Evolutionary conservation across 352 stramenopile species (phyloP), one percentile per base, ranked within the genome.

Genomic region (Phytophthora cactorum): DNA sequence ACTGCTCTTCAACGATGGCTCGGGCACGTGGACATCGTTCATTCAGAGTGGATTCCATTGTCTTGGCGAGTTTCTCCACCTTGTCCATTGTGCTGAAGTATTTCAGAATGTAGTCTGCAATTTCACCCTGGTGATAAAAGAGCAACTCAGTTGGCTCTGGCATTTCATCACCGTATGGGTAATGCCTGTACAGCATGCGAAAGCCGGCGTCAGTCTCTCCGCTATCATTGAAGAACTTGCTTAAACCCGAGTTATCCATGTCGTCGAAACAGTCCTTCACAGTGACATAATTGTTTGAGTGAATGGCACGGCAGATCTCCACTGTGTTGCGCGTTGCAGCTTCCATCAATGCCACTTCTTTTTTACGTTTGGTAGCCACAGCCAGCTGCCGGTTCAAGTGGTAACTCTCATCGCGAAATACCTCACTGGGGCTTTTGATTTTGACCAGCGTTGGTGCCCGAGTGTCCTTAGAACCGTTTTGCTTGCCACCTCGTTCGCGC

Each of bases 81-180:
- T 70, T 70, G 9, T 68, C 51, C 29, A 68, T 70, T 5, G 71
- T 77, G 34, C 77, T 56, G 31, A 84, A 90, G 52, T 89, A 64
- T 55, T 90, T 88, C n/a, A 78, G 53, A 34, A 92, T 43, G 39
- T 91, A 92, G 38, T 86, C 81, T 72, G 88, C 81, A 56, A 92
- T 89, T 53, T 92, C 84, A 43, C 68, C 61, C 49, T 79, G 50
- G 59, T 85, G 55, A 49, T 85, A 92, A 52, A 92, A 66, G 17
- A 92, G 71, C 31, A 91, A 64, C 8, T 92, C 84, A 9, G 47
- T 81, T 6, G 84, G 84, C 69, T 92, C 84, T 1, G 77, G 77
- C 0, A 77, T 76, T 27, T 79, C 73, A 38, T 74, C 67, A 14
- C 75, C 65, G 28, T 72, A 77, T 28, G 70, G 64, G 51, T 80